A percentile compares a stretch with the other conserved stretches of the same genome.
Conservation (phyloP, 1,284 basidiomycete genomes). For the Volvariella volvacea region DNA sequence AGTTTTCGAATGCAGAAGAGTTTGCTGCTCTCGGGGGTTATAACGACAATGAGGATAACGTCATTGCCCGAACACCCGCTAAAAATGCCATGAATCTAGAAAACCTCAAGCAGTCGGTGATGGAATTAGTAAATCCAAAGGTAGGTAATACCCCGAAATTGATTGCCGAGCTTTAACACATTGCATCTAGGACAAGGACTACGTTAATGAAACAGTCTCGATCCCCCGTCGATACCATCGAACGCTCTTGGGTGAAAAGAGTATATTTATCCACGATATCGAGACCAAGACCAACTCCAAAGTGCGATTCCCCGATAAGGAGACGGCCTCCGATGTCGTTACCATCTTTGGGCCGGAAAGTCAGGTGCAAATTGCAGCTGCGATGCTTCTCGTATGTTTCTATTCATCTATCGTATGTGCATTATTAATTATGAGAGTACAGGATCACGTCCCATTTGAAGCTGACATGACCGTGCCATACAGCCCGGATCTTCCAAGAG, state of each 20-base stretch:
- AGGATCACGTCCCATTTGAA: slow-evolving; percentile 97
- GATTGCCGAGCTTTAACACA: slow-evolving; percentile 1
- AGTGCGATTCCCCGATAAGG: slow-evolving; percentile 94
- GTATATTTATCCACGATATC: slow-evolving; percentile 95
- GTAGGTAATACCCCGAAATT: slow-evolving; percentile 29
- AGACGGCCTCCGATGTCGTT: slow-evolving; percentile 87
- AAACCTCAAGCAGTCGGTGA: slow-evolving; percentile 92
- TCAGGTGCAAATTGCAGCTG: slow-evolving; percentile 93
- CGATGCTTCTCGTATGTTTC: slow-evolving; percentile 81
- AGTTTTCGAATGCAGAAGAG: slow-evolving; percentile 98
- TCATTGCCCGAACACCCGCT: slow-evolving; percentile 93
- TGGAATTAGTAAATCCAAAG: slow-evolving; percentile 97
- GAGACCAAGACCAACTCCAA: slow-evolving; percentile 94
- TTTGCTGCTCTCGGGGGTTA: slow-evolving; percentile 94
- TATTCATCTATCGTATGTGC: slow-evolving; percentile 4
- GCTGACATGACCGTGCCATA: slow-evolving; percentile 91
- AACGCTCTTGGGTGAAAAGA: slow-evolving; percentile 91
- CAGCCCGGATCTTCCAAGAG: slow-evolving; percentile 67
- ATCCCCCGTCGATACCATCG: slow-evolving; percentile 95
- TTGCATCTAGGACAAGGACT: slow-evolving; percentile 92
- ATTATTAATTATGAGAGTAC: background rate
- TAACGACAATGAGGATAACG: slow-evolving; percentile 97
- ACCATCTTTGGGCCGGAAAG: slow-evolving; percentile 95
- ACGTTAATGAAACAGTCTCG: slow-evolving; percentile 86
- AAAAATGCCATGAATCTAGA: slow-evolving; percentile 97